Conservation (phyloP, 192 early-diverging fungal species). For the Entomortierella parvispora region DNA sequence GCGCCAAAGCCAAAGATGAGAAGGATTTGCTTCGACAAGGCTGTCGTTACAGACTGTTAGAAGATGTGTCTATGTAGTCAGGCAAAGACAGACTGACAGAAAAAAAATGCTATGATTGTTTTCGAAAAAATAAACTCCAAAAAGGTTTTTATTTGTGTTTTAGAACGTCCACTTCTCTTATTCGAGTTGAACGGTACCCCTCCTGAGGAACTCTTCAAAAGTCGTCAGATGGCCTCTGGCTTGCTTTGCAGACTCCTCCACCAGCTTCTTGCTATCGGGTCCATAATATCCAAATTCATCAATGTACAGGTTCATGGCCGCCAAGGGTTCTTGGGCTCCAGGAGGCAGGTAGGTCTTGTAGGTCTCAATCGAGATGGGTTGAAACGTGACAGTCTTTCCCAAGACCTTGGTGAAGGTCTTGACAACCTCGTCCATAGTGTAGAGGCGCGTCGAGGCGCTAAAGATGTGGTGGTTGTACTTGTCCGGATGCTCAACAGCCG, state of each 20-base stretch:
- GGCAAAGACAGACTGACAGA: no score
- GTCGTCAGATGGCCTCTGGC: constrained; percentile 8
- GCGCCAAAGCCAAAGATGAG: constrained; percentile 29
- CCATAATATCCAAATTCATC: constrained; percentile 19
- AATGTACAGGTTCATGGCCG: neutral
- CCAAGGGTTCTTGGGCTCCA: neutral
- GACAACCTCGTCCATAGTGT: neutral
- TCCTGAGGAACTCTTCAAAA: constrained; percentile 12
- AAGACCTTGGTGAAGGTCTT: constrained; percentile 2
- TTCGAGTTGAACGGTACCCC: constrained; percentile 10
- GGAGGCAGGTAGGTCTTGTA: constrained; percentile 7
- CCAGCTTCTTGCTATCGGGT: neutral
- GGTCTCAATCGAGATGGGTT: neutral
- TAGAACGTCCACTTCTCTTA: no score
- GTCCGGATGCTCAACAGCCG: constrained; percentile 15
- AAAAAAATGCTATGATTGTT: no score
- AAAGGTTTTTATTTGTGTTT: no score
- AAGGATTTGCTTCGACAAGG: constrained; percentile 19
- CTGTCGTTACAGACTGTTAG: no score
- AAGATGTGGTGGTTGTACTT: constrained; percentile 12
- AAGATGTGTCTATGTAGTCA: no score
- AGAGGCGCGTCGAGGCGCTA: neutral
- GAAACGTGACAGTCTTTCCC: constrained; percentile 14
- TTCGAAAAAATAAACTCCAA: no score
- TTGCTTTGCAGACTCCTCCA: constrained; percentile 5